These are phyloP conservation scores for Ceratocystis colombiana DNA, from an alignment of 2,329 filamentous ascomycete species.

Conservation along the genomic window DNA sequence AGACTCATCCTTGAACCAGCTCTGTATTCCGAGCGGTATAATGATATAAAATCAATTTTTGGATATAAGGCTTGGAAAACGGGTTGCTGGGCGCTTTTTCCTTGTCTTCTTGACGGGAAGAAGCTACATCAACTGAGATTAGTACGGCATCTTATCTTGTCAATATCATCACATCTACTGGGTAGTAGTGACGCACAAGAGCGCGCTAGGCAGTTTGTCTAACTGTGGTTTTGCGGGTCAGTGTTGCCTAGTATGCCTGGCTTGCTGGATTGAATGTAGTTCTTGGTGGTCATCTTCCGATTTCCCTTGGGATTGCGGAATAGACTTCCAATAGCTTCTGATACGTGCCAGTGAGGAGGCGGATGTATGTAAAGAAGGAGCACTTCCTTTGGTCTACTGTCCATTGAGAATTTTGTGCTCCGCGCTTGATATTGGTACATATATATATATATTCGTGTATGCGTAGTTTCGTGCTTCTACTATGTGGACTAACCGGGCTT, in stretches of 20 bases:
- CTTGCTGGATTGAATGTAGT: neutral
- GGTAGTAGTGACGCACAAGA: neutral
- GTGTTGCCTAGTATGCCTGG: neutral
- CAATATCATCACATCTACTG: neutral
- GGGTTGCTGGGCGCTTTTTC: neutral
- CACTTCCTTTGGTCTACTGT: neutral
- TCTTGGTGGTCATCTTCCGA: neutral
- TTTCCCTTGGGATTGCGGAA: neutral
- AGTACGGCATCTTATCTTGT: constrained; percentile 23
- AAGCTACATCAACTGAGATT: constrained; percentile 26
- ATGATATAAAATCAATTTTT: constrained; percentile 32
- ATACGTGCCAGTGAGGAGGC: neutral
- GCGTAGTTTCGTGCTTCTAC: neutral
- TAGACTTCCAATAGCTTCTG: neutral
- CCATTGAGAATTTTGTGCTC: neutral
- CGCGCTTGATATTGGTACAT: constrained; percentile 7
- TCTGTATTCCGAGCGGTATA: constrained; percentile 70
- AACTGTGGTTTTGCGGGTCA: neutral
- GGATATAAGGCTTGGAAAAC: constrained; percentile 22
- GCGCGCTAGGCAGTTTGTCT: neutral
- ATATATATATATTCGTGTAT: neutral
- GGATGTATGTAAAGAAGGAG: neutral
- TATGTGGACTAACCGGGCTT: too few relatives aligned
- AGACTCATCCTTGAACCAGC: constrained; percentile 56
- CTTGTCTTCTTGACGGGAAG: neutral